These are phyloP conservation scores for Podospora appendiculata DNA, from an alignment of 495 filamentous ascomycete genomes.

Conservation along the genomic window DNA sequence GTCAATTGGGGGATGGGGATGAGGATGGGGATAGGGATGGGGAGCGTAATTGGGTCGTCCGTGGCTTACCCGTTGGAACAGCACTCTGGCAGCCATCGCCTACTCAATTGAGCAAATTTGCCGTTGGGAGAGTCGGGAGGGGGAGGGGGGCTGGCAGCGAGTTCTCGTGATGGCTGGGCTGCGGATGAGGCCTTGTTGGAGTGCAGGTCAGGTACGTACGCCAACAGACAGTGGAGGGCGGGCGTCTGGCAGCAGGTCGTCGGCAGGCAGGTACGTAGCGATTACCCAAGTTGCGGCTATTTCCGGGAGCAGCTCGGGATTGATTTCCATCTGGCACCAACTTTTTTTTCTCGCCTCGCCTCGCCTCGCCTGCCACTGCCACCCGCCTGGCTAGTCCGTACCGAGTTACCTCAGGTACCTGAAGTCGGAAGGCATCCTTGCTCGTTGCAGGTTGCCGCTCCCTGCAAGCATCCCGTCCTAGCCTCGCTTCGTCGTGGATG, in stretches of 20 bases:
- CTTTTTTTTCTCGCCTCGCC: background rate
- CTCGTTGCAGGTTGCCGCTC: too few relatives aligned
- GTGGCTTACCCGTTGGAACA: conserved; percentile 40
- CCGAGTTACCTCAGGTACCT: too few relatives aligned
- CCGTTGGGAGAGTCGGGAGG: background rate
- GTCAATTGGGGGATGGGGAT: background rate
- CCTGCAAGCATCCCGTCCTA: too few relatives aligned
- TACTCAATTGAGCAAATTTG: conserved; percentile 29
- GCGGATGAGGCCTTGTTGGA: conserved; percentile 1
- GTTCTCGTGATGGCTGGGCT: background rate
- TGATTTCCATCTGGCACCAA: background rate
- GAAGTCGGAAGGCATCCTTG: too few relatives aligned
- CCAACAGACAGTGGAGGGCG: too few relatives aligned
- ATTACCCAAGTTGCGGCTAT: conserved; percentile 7
- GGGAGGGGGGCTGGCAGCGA: background rate
- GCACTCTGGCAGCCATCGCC: conserved; percentile 46
- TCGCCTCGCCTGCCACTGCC: background rate
- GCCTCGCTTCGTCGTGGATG: too few relatives aligned
- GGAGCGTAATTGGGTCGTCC: too few relatives aligned
- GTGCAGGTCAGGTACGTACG: background rate
- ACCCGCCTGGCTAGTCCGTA: background rate
- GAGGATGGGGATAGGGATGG: background rate
- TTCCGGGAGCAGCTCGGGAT: conserved; percentile 8
- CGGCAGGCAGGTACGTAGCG: too few relatives aligned
- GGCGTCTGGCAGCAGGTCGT: too few relatives aligned